These are phyloP conservation scores for Drosera capensis DNA, from an alignment of 148 eudicot genomes.

Conservation along the genomic window DNA sequence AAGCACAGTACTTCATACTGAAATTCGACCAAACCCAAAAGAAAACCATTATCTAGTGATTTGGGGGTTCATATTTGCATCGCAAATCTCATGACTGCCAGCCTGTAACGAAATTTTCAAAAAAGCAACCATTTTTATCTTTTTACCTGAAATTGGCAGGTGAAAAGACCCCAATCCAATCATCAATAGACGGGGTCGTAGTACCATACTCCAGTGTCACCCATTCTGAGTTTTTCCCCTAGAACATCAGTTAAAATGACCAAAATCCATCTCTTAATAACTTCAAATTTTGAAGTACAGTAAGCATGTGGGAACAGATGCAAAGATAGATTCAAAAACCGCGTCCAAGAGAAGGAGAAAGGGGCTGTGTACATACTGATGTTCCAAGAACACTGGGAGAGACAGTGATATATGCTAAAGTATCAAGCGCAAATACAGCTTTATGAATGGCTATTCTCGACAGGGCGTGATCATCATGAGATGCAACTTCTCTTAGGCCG, in stretches of 20 bases:
- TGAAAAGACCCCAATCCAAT: conserved; percentile 95
- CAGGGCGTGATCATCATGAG: conserved; percentile 69
- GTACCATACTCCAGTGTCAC: conserved; percentile 37
- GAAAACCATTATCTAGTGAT: no score
- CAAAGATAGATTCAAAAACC: neutral
- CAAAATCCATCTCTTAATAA: neutral
- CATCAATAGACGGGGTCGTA: conserved; percentile 43
- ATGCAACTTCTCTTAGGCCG: conserved; percentile 17
- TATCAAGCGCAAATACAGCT: conserved; percentile 33
- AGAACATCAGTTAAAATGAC: neutral
- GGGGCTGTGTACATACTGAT: conserved; percentile 25
- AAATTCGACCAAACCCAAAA: no score
- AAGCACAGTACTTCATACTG: no score
- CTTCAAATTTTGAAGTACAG: neutral
- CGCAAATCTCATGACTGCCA: no score
- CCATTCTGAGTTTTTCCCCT: conserved; percentile 61
- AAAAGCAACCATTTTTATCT: neutral
- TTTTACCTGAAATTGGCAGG: conserved; percentile 81
- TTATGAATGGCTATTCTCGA: conserved; percentile 49
- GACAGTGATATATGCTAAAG: conserved; percentile 41
- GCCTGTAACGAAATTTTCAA: neutral
- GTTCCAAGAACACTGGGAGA: conserved; percentile 64
- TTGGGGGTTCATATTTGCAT: no score
- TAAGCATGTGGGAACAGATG: neutral
- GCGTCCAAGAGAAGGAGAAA: conserved; percentile 1